A percentile compares a stretch with the other conserved stretches of the same genome.
These are phyloP conservation scores for Neonectria coccinea DNA, from an alignment of 2,329 filamentous ascomycete species.

Conservation along the genomic window DNA sequence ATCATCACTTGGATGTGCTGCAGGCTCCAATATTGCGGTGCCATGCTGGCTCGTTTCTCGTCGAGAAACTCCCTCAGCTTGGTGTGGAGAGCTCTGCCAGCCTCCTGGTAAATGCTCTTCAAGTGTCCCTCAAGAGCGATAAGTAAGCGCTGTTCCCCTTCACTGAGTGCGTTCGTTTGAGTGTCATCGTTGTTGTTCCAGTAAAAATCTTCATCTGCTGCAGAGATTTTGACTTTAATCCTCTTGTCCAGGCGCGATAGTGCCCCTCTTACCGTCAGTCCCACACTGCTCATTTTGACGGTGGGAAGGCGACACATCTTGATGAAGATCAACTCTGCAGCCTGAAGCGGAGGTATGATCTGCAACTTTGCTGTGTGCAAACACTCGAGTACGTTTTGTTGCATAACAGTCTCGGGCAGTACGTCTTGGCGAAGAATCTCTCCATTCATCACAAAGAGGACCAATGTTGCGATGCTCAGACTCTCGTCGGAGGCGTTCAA, in stretches of 20 bases:
- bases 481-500: not conserved
- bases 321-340: constrained; percentile 7
- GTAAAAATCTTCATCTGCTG: constrained; percentile 1
- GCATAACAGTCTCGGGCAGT: not conserved
- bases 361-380: not conserved
- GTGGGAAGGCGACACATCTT: constrained; percentile 5
- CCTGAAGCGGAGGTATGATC: not conserved
- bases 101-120: constrained; percentile 3
- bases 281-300: not conserved
- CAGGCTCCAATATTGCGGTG: not conserved
- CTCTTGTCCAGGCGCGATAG: constrained; percentile 4
- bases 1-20: constrained; percentile 7
- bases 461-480: not conserved
- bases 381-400: constrained; percentile 2
- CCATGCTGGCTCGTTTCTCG: not conserved
- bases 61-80: not conserved
- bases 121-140: not conserved
- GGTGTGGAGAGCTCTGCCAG: not conserved
- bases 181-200: constrained; percentile 3
- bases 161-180: not conserved
- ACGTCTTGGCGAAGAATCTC: constrained; percentile 5
- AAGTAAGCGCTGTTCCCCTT: not conserved
- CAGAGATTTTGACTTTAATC: constrained; percentile 2
- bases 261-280: not conserved
- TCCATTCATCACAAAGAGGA: constrained; percentile 4